Percentiles rank a stretch among this genome's conserved stretches.
phyloP scores from a whole-genome alignment of 2,329 filamentous ascomycete species.

The Aureobasidium namibiae region DNA sequence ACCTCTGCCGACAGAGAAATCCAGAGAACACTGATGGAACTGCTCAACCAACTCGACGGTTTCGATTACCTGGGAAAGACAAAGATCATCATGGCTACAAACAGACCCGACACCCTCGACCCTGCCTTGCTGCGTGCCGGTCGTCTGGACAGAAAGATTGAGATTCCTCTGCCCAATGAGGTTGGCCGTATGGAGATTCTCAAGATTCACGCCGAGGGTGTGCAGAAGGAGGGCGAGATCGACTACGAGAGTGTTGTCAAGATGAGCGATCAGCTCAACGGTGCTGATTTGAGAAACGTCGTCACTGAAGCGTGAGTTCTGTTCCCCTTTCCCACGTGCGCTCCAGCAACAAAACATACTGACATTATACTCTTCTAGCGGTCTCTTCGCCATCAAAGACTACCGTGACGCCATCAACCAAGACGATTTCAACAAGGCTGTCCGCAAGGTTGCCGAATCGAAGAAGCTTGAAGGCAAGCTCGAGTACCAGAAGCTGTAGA shows the following conservation, averaged over 20 bases:
- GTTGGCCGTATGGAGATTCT: slow-evolving; percentile 92
- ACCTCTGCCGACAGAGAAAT: slow-evolving; percentile 97
- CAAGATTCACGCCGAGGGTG: slow-evolving; percentile 88
- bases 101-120: slow-evolving; percentile 92
- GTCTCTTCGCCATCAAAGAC: slow-evolving; percentile 96
- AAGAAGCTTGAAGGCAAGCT: slow-evolving; percentile 99
- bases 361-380: slow-evolving; percentile 44
- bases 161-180: slow-evolving; percentile 95
- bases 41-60: slow-evolving; percentile 95
- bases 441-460: slow-evolving; percentile 90
- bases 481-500: slow-evolving; percentile 88
- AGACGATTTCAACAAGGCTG: slow-evolving; percentile 98
- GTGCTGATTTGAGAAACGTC: slow-evolving; percentile 93
- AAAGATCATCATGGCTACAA: slow-evolving; percentile 99
- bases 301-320: slow-evolving; percentile 89
- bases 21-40: slow-evolving; percentile 95
- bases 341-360: slow-evolving; percentile 16
- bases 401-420: slow-evolving; percentile 94
- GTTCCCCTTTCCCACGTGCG: background rate
- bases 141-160: slow-evolving; percentile 92
- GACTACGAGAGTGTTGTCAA: slow-evolving; percentile 99
- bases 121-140: slow-evolving; percentile 87
- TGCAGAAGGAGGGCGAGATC: slow-evolving; percentile 86
- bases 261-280: slow-evolving; percentile 98
- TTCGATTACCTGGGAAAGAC: slow-evolving; percentile 99